Base-by-base conservation (phyloP, 2,329 filamentous ascomycete species). In the Aspergillus vadensis region DNA sequence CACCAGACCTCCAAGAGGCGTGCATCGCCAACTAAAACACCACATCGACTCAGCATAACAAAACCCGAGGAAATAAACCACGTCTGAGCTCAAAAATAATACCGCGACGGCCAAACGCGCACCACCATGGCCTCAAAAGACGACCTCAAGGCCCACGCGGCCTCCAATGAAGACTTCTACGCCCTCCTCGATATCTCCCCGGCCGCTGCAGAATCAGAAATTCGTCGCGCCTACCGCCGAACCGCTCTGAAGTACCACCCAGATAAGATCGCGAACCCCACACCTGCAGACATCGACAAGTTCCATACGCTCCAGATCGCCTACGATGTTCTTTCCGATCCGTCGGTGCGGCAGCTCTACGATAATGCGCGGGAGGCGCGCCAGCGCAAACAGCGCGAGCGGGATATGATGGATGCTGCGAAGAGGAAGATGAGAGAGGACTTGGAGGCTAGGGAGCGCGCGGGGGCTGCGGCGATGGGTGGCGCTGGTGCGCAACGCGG, bases 191-290 rank as follows among this genome's bases (percentile, higher is more conserved):
- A 84, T 58, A 82, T 95, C 53, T 81, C 86, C 58, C 81, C 86
- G 19, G 83, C 87, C 17, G 86, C 88, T 0, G 79, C 83, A 19
- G 88, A 89, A 58, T 79, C 86, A n/a, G 89, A 92, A 63, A 89
- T 96, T 70, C 88, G 91, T 65, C 88, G 90, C 67, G 92, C 91
- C 48, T 97, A 94, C 82, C 87, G 92, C 61, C 91, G 91, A 69
- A 88, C 89, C 30, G 92, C 92, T 3, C 82, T 97, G n/a, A 92
- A 91, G 71, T 92, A 93, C 80, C 94, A 98, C 76, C 94, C 94
- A 1, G 94, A 98, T 83, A 97, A 97, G 79, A 88, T 93, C 58
- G 86, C 88, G 64, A 86, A 85, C 55, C 80, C 83, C 39, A 91
- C 89, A 4, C 77, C 79, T 5, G 79, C 79, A 69, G 91, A 95